Evolutionary conservation across 306 rosid species (phyloP), one percentile per base, ranked within the genome.

Genomic region (Cucurbita argyrosperma): DNA sequence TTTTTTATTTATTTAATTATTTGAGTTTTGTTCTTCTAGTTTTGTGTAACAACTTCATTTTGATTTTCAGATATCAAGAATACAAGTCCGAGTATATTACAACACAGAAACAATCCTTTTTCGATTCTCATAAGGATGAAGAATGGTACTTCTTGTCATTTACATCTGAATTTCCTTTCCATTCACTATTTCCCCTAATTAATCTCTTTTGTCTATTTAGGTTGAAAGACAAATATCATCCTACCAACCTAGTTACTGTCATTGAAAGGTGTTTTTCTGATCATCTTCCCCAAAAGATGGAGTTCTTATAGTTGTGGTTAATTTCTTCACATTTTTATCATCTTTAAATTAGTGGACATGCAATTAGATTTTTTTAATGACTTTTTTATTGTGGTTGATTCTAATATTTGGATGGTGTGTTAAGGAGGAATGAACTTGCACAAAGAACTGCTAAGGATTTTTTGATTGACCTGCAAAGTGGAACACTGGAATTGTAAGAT

Each of bases 161-260:
- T 55, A 3, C 5, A 30, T 18, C 69, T 46, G 37, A 13, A 49
- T 54, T 64, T 61, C 39, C 30, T 76, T 13, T 60, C 63, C 19
- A 23, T 65, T 76, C 6, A 6, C n/a, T 10, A 23, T 35, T 47
- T 10, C 5, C 21, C 72, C 39, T 84, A 65, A 79, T 63, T 59
- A 51, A 79, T 72, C 77, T 66, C 52, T 57, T 77, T 75, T 55
- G 18, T 76, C 60, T 72, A 23, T 78, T 74, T 78, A 95, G 99
- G 99, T 88, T 95, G 88, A 95, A 81, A 80, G 90, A 95, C 83
- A 95, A 91, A 82, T 95, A 91, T 81, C 99, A 95, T 87, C 99
- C 99, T 19, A 88, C 97, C 69, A 95, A 88, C 84, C 90, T 95
- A 79, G 80, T 89, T 50, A 43, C 88, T 61, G 99, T 91, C 80